Conservation (phyloP, 2,329 filamentous ascomycete genomes). For the Lasiodiplodia gonubiensis region DNA sequence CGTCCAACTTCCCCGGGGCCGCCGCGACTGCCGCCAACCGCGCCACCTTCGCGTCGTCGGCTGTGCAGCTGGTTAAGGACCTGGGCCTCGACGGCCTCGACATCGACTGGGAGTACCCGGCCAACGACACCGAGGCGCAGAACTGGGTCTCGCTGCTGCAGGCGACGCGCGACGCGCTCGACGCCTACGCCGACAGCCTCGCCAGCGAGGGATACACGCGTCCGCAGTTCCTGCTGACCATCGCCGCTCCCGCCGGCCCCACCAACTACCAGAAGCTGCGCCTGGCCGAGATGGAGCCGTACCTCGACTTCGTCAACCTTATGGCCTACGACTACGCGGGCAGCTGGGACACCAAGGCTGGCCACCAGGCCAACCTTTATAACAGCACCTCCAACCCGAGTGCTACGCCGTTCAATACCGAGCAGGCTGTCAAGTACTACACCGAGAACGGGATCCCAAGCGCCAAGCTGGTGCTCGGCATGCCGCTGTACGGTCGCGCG, state of each 20-base stretch:
- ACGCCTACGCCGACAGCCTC: conserved; percentile 48
- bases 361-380: conserved; percentile 82
- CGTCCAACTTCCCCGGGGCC: conserved; percentile 75
- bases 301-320: conserved; percentile 57
- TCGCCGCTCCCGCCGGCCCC: conserved; percentile 53
- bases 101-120: conserved; percentile 57
- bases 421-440: conserved; percentile 74
- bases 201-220: background rate
- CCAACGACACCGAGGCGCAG: conserved; percentile 45
- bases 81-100: conserved; percentile 69
- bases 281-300: conserved; percentile 49
- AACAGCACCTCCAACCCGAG: conserved; percentile 61
- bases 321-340: conserved; percentile 69
- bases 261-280: conserved; percentile 51
- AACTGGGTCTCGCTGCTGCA: conserved; percentile 50
- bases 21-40: conserved; percentile 68
- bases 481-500: conserved; percentile 89
- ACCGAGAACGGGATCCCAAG: conserved; percentile 64
- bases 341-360: conserved; percentile 74
- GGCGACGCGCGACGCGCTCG: conserved; percentile 45
- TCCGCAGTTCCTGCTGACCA: conserved; percentile 50
- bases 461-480: conserved; percentile 82
- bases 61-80: conserved; percentile 77
- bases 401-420: conserved; percentile 79
- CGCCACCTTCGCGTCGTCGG: conserved; percentile 69